phyloP scores from a whole-genome alignment of 2,329 filamentous ascomycete species.

The Coniochaeta hoffmannii region DNA sequence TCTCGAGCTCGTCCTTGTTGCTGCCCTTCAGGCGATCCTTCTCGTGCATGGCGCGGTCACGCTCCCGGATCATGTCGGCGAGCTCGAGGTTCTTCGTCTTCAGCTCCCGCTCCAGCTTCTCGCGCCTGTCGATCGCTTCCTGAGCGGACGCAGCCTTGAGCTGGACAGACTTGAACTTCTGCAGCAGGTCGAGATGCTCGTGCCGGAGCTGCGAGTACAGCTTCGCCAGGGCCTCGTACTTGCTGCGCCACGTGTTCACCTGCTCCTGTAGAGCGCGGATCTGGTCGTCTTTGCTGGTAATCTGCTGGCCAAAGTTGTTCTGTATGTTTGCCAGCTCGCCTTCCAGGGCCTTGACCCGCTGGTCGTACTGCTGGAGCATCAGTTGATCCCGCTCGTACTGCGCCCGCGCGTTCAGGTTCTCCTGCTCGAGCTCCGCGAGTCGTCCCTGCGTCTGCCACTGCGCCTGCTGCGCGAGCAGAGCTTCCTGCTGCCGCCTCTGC shows the following conservation, averaged over 20 bases:
- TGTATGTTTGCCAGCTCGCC: constrained; percentile 77
- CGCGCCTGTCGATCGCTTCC: constrained; percentile 88
- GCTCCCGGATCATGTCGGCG: constrained; percentile 96
- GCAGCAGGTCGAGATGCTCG: constrained; percentile 88
- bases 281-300: constrained; percentile 86
- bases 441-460: constrained; percentile 92
- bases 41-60: constrained; percentile 88
- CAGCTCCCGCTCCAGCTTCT: constrained; percentile 93
- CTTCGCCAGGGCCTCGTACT: constrained; percentile 95
- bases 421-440: constrained; percentile 89
- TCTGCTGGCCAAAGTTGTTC: constrained; percentile 76
- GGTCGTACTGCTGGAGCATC: constrained; percentile 94
- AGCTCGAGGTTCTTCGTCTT: constrained; percentile 99
- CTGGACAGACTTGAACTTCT: constrained; percentile 94
- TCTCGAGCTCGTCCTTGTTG: constrained; percentile 90
- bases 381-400: constrained; percentile 97
- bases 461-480: constrained; percentile 79
- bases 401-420: constrained; percentile 87
- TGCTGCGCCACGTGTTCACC: constrained; percentile 93
- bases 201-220: constrained; percentile 93
- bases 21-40: constrained; percentile 80
- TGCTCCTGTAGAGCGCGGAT: constrained; percentile 90
- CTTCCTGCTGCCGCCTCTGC: constrained; percentile 83
- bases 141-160: constrained; percentile 95
- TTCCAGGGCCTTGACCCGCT: constrained; percentile 87